Evolutionary conservation across 2,329 filamentous ascomycete species (phyloP).

Genomic region (Exophiala alcalophila): DNA sequence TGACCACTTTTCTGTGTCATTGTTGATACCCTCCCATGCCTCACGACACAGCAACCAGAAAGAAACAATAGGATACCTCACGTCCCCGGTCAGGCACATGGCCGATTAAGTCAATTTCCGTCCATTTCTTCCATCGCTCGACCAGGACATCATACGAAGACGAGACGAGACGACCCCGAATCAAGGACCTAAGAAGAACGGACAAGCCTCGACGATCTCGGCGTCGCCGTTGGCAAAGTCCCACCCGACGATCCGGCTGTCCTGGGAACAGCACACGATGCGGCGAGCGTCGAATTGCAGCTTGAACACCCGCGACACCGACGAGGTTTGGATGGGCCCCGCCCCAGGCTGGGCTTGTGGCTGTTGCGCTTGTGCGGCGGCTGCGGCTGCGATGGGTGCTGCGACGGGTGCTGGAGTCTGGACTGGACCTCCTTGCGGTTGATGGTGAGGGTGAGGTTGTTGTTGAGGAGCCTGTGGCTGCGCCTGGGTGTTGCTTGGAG

Average conservation of each 20-base stretch:
- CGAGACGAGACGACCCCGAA: too few relatives aligned
- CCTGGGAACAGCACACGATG: conserved; percentile 92
- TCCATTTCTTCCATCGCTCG: background rate
- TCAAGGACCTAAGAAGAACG: conserved; percentile 70
- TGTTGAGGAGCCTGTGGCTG: conserved; percentile 32
- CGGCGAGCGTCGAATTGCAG: conserved; percentile 90
- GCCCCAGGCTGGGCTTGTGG: conserved; percentile 31
- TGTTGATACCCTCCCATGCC: too few relatives aligned
- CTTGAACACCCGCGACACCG: conserved; percentile 77
- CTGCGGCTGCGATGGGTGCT: conserved; percentile 26
- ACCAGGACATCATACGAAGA: too few relatives aligned
- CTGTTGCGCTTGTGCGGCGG: conserved; percentile 18
- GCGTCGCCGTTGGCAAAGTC: conserved; percentile 88
- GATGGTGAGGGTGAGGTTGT: conserved; percentile 39
- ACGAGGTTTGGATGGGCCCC: conserved; percentile 27
- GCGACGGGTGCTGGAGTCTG: conserved; percentile 19
- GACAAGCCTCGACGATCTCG: conserved; percentile 72
- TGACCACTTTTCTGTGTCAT: too few relatives aligned
- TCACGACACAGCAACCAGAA: too few relatives aligned
- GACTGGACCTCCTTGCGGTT: too few relatives aligned
- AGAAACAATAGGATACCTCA: too few relatives aligned
- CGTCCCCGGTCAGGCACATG: too few relatives aligned
- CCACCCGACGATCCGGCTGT: conserved; percentile 90
- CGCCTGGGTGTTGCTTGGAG: conserved; percentile 3
- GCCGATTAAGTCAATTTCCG: too few relatives aligned